Percentiles rank a stretch among this genome's conserved stretches.
Evolutionary conservation across 2,329 filamentous ascomycete species (phyloP).

Genomic region (Phaeophleospora eucalypticola): DNA sequence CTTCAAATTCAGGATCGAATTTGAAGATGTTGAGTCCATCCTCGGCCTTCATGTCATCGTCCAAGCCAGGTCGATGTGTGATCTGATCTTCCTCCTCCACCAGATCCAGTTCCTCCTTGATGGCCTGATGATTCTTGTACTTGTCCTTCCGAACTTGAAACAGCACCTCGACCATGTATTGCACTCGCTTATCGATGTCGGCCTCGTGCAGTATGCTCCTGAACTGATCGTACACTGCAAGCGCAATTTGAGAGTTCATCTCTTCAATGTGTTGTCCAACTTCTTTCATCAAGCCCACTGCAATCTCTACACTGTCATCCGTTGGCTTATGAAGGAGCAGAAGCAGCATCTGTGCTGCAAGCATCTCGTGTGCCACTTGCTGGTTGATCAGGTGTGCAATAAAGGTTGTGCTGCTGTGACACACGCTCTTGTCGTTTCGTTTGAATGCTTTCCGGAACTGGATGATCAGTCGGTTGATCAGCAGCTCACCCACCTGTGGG

Average conservation of each 20-base stretch:
- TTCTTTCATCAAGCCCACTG: conserved; percentile 86
- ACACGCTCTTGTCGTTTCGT: conserved; percentile 95
- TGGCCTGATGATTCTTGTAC: conserved; percentile 88
- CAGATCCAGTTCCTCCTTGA: conserved; percentile 89
- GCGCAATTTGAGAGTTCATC: conserved; percentile 83
- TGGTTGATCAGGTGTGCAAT: conserved; percentile 94
- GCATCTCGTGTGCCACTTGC: conserved; percentile 89
- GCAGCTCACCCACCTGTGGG: conserved; percentile 85
- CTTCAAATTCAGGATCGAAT: conserved; percentile 82
- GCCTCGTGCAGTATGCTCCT: conserved; percentile 92
- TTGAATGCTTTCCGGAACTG: conserved; percentile 96
- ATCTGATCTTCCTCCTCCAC: conserved; percentile 98
- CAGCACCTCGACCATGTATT: conserved; percentile 98
- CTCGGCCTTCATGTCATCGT: conserved; percentile 79
- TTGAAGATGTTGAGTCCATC: conserved; percentile 95
- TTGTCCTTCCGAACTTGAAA: conserved; percentile 95
- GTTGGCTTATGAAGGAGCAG: conserved; percentile 93
- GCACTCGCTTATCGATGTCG: conserved; percentile 95
- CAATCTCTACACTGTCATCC: conserved; percentile 96
- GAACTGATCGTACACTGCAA: conserved; percentile 94
- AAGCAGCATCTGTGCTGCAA: conserved; percentile 87
- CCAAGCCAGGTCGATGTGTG: conserved; percentile 77
- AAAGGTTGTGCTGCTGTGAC: conserved; percentile 87
- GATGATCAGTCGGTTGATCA: conserved; percentile 78
- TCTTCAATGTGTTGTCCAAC: conserved; percentile 92